phyloP scores from a whole-genome alignment of 169 alveolate species.

The Plasmodium gonderi region DNA sequence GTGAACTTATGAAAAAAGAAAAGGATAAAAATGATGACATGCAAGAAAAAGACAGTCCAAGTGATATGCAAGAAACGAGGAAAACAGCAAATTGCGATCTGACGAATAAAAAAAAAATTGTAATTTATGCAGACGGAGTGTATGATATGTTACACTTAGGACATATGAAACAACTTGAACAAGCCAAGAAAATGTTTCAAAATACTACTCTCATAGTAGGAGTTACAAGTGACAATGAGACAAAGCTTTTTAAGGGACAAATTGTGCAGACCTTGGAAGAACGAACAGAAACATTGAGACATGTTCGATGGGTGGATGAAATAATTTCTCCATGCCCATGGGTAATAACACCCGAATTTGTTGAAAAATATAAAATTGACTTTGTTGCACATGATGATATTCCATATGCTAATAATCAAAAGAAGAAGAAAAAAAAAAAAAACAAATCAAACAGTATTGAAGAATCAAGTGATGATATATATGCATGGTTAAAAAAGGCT shows the following conservation, averaged over 20 bases:
- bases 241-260: constrained; percentile 92
- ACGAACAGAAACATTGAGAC: constrained; percentile 94
- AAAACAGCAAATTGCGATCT: neutral
- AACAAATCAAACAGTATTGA: constrained; percentile 33
- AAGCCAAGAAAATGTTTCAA: constrained; percentile 94
- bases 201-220: constrained; percentile 95
- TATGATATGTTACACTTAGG: constrained; percentile 97
- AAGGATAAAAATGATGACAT: neutral
- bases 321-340: constrained; percentile 96
- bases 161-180: constrained; percentile 96
- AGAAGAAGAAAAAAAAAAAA: constrained; percentile 76
- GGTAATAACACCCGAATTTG: constrained; percentile 90
- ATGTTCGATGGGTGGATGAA: constrained; percentile 97
- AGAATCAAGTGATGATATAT: constrained; percentile 87
- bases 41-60: neutral
- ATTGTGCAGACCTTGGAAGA: constrained; percentile 93
- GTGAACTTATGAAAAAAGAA: neutral
- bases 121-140: constrained; percentile 92
- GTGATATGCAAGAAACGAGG: neutral
- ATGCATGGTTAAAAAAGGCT: constrained; percentile 90
- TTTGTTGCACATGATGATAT: constrained; percentile 94
- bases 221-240: constrained; percentile 96
- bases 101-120: constrained; percentile 15
- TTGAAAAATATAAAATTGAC: constrained; percentile 90
- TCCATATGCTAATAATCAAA: constrained; percentile 87